phyloP scores from a whole-genome alignment of 345 rosid species.

The Eucalyptus leucophloia region DNA sequence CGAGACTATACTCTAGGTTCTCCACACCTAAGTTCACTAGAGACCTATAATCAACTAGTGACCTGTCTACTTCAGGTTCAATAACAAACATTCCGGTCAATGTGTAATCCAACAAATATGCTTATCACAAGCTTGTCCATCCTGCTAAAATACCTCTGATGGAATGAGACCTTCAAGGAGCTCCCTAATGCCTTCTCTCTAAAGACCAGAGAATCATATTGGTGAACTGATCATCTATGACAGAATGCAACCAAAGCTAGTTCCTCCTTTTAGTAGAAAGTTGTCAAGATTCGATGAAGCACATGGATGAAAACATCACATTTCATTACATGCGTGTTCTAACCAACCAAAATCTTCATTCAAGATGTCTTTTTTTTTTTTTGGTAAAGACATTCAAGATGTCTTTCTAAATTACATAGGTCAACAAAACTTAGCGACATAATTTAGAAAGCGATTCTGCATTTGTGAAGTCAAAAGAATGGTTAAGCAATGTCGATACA shows the following conservation, averaged over 20 bases:
- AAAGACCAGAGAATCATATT: not conserved
- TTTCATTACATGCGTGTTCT: not conserved
- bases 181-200: slow-evolving; percentile 69
- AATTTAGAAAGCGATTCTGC: not conserved
- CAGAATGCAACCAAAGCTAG: not conserved
- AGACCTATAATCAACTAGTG: not conserved
- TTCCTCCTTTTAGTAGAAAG: not conserved
- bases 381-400: not conserved
- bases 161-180: slow-evolving; percentile 78
- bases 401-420: not conserved
- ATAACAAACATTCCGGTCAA: slow-evolving; percentile 70
- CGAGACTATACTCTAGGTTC: not conserved
- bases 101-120: slow-evolving; percentile 75
- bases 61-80: slow-evolving; percentile 28
- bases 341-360: not conserved
- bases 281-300: not conserved
- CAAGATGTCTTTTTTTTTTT: not conserved
- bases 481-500: not conserved
- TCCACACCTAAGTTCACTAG: no score
- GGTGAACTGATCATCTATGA: not conserved
- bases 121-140: slow-evolving; percentile 76
- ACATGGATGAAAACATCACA: not conserved
- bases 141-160: slow-evolving; percentile 71
- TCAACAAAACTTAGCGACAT: not conserved
- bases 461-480: not conserved